phyloP scores from a whole-genome alignment of 768 basidiomycete genomes.

The Panaeolus papilionaceus region DNA sequence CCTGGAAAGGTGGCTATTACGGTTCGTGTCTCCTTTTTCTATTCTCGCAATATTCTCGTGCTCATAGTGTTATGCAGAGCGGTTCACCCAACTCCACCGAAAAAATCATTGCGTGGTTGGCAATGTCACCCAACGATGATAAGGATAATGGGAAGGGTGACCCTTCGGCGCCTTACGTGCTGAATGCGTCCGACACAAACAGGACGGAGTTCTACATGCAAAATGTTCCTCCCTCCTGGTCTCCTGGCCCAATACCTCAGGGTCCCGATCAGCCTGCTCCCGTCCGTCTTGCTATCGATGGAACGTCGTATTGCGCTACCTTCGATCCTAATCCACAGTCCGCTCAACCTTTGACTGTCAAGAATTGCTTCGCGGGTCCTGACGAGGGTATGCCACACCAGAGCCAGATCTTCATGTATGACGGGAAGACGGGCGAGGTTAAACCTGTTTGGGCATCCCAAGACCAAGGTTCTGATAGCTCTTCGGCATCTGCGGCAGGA shows the following conservation, averaged over 20 bases:
- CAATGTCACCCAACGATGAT: slow-evolving; percentile 7
- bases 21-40: neutral
- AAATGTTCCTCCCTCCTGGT: neutral
- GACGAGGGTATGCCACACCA: slow-evolving; percentile 33
- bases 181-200: slow-evolving; percentile 54
- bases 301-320: slow-evolving; percentile 57
- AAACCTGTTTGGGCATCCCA: slow-evolving; percentile 53
- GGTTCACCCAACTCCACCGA: neutral
- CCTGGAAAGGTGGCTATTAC: slow-evolving; percentile 4
- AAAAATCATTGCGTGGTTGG: slow-evolving; percentile 1
- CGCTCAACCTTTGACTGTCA: slow-evolving; percentile 54
- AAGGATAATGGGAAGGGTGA: neutral
- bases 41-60: neutral
- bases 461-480: slow-evolving; percentile 27
- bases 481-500: neutral
- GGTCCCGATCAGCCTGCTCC: slow-evolving; percentile 21
- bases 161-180: slow-evolving; percentile 30
- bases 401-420: slow-evolving; percentile 65
- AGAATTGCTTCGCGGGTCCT: slow-evolving; percentile 42
- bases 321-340: slow-evolving; percentile 56
- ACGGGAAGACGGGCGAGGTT: slow-evolving; percentile 51
- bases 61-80: neutral
- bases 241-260: slow-evolving; percentile 18
- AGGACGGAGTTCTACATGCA: slow-evolving; percentile 51
- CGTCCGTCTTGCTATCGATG: slow-evolving; percentile 20